Percentiles rank a stretch among this genome's conserved stretches.
phyloP scores from a whole-genome alignment of 352 stramenopile genomes.

The Phytophthora aleatoria region DNA sequence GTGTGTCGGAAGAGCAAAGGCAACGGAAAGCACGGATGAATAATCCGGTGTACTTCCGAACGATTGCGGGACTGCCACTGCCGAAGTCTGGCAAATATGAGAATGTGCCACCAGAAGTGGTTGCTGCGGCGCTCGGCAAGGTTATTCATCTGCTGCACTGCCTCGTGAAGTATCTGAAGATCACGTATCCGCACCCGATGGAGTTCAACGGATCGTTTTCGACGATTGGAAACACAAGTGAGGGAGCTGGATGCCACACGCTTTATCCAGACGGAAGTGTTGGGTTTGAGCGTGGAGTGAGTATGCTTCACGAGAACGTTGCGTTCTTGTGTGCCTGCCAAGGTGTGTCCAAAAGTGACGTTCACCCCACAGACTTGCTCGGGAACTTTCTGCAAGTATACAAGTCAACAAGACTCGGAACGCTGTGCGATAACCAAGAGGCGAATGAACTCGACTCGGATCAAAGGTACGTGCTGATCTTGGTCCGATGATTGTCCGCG shows the following conservation, averaged over 20 bases:
- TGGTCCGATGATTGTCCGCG: not conserved
- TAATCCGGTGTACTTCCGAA: constrained; percentile 53
- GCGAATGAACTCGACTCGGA: constrained; percentile 12
- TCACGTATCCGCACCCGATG: constrained; percentile 85
- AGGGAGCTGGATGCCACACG: constrained; percentile 80
- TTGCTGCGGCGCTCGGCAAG: constrained; percentile 70
- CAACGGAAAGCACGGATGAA: constrained; percentile 20
- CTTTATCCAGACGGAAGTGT: constrained; percentile 83
- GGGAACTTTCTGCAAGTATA: constrained; percentile 73
- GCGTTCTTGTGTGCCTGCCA: constrained; percentile 60
- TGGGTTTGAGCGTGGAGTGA: constrained; percentile 73
- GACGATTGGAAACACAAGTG: constrained; percentile 80
- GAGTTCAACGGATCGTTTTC: constrained; percentile 88
- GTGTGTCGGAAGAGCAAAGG: constrained; percentile 20
- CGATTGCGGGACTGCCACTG: constrained; percentile 69
- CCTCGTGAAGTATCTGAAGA: constrained; percentile 69
- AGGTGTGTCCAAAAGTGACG: constrained; percentile 34
- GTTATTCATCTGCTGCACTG: constrained; percentile 78
- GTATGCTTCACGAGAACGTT: constrained; percentile 84
- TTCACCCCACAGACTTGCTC: constrained; percentile 65
- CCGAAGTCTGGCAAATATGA: constrained; percentile 75
- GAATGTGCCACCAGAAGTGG: constrained; percentile 76
- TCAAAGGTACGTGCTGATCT: constrained; percentile 22
- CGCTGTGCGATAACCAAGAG: constrained; percentile 42
- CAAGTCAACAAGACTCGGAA: constrained; percentile 44